Evolutionary conservation across 1,284 basidiomycete species (phyloP), one percentile per base, ranked within the genome.

Genomic region (Naganishia sp.): DNA sequence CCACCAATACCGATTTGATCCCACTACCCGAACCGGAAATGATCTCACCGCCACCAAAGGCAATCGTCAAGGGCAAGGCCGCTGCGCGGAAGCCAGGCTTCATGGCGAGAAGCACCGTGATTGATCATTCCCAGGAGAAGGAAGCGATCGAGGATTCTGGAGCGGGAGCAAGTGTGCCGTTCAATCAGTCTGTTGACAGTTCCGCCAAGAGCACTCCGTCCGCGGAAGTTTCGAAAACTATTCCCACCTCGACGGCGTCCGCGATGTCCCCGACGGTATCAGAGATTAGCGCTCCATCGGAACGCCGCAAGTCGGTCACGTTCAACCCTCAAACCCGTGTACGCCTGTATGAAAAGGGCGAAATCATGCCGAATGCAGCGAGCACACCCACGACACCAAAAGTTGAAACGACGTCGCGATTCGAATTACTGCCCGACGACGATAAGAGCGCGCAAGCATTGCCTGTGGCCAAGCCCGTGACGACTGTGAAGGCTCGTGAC

Each of bases 321-420:
- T 66, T 66, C 45, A 60, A 60, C 15, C 52, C 65, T 15, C 59
- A 63, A 15, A 61, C 65, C 2, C 36, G 53, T 11, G 65, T 66
- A 7, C 50, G 65, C 23, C 50, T 60, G 2, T 66, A 61, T 25
- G 65, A 66, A 55, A 66, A 66, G 57, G 65, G 65, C 9, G 59
- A 55, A 18, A 44, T 31, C n/a, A 66, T 66, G 28, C 59, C 65
- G 6, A 7, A 18, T 18, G n/a, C 15, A 6, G 25, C 61, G 15
- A 15, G 3, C 25, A 13, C 23, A 16, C 10, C 36, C 9, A 18
- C 33, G n/a, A 3, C 3, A 39, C 13, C 13, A 10, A 13, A 39
- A 39, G 28, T 21, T 42, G 28, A 23, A 42, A 36, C 18, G 33
- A n/a, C 18, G 18, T 55, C 52, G 21, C 52, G 53, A 11, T 36